These are phyloP conservation scores for Umbelopsis vinacea DNA, from an alignment of 192 early-diverging fungal genomes.

Conservation along the genomic window DNA sequence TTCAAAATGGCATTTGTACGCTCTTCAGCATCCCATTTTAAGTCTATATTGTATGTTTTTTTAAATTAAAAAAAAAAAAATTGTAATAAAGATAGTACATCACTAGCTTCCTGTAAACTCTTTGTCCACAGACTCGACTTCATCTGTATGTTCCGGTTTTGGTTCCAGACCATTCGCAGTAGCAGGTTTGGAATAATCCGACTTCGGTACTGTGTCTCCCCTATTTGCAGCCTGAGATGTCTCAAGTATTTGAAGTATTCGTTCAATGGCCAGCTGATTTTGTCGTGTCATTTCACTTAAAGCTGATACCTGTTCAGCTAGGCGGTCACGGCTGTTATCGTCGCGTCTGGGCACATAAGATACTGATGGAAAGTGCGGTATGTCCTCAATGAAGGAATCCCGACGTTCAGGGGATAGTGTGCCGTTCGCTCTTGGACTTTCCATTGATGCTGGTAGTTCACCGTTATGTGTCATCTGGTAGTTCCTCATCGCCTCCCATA, in stretches of 20 bases:
- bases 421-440: not conserved
- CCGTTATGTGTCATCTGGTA: conserved; percentile 32
- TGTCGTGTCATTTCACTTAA: conserved; percentile 28
- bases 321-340: conserved; percentile 11
- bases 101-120: too few relatives aligned
- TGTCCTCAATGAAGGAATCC: not conserved
- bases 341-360: not conserved
- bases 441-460: conserved; percentile 2
- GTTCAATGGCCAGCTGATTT: conserved; percentile 36
- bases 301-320: conserved; percentile 31
- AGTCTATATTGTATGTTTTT: too few relatives aligned
- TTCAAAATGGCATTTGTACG: too few relatives aligned
- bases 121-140: too few relatives aligned
- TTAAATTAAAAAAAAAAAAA: too few relatives aligned
- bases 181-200: not conserved
- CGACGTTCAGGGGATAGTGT: not conserved
- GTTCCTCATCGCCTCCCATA: conserved; percentile 76
- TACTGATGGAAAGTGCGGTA: not conserved
- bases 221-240: not conserved
- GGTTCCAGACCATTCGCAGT: not conserved
- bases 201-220: not conserved
- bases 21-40: too few relatives aligned
- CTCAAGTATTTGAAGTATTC: conserved; percentile 32
- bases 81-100: too few relatives aligned
- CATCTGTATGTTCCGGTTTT: too few relatives aligned